Base-by-base conservation (phyloP, 371 early-diverging fungal genomes). In the Fennellomyces sp. region DNA sequence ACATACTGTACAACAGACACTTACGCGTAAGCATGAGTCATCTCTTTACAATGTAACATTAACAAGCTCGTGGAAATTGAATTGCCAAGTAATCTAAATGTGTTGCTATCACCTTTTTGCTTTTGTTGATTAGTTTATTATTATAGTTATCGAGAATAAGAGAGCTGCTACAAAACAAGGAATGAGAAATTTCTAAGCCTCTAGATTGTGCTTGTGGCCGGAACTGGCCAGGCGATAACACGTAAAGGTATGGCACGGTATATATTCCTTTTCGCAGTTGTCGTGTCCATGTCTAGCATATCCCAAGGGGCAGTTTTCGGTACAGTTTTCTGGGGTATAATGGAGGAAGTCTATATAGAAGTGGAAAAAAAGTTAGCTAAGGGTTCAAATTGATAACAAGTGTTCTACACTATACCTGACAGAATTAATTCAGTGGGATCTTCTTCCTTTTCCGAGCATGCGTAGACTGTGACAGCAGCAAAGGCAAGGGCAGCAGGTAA, bases 361-460 rank as follows among this genome's bases (percentile, higher is more conserved):
- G n/a, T n/a, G n/a, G n/a, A n/a, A n/a, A n/a, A n/a, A n/a, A n/a
- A n/a, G 2, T 17, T 5, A 11, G 11, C 0, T 21, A 7, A n/a
- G 2, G 45, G 21, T 42, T 11, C 15, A 25, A 10, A 21, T 15
- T 15, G 12, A 2, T 42, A 21, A 42, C 45, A 17, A 15, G 17
- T 17, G n/a, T 8, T 12, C 8, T 42, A 0, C 45, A 42, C 45
- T 33, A 8, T 33, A 33, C 35, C 35, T 6, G 35, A 33, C 35
- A 33, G 6, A 33, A 33, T 33, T 33, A 33, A 13, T 13, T 49
- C 49, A 15, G 27, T 49, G 17, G 49, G 49, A 23, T 49, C 49
- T 25, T 49, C 49, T 25, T 49, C 49, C 23, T 15, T n/a, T 49
- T 49, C 49, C 6, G 49, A 28, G 27, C 49, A 49, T 23, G 49